phyloP scores from a whole-genome alignment of 1,139 yeast genomes.

The Tardiomyces depauwii region DNA sequence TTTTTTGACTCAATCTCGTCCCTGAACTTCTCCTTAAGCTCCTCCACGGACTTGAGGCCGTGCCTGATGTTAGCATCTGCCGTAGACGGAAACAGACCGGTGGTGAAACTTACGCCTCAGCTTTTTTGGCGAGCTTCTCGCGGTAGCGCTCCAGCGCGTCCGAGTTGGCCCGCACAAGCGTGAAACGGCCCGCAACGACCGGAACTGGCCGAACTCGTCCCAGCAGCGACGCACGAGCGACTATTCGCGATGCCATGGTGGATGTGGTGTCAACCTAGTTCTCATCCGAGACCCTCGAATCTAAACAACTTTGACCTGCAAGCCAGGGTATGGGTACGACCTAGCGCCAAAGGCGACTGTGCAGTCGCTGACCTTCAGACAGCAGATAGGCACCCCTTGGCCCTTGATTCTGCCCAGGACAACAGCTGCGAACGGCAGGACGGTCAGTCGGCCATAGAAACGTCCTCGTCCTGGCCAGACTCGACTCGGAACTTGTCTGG shows the following conservation, averaged over 20 bases:
- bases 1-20: constrained; percentile 49
- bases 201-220: background rate
- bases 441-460: background rate
- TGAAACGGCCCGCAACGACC: background rate
- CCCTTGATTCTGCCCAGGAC: too few relatives aligned
- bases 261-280: too few relatives aligned
- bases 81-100: background rate
- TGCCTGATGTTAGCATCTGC: constrained; percentile 10
- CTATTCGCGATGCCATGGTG: background rate
- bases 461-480: background rate
- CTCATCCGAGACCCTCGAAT: too few relatives aligned
- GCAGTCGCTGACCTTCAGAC: too few relatives aligned
- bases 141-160: constrained; percentile 20
- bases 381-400: too few relatives aligned
- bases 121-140: constrained; percentile 38
- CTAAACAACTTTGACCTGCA: too few relatives aligned
- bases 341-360: too few relatives aligned
- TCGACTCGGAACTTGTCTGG: background rate
- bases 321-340: too few relatives aligned
- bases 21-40: constrained; percentile 51
- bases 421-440: too few relatives aligned
- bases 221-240: background rate
- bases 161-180: background rate
- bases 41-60: constrained; percentile 43
- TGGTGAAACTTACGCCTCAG: constrained; percentile 29